These are phyloP conservation scores for Corylus americana DNA, from an alignment of 306 rosid species.

Conservation along the genomic window DNA sequence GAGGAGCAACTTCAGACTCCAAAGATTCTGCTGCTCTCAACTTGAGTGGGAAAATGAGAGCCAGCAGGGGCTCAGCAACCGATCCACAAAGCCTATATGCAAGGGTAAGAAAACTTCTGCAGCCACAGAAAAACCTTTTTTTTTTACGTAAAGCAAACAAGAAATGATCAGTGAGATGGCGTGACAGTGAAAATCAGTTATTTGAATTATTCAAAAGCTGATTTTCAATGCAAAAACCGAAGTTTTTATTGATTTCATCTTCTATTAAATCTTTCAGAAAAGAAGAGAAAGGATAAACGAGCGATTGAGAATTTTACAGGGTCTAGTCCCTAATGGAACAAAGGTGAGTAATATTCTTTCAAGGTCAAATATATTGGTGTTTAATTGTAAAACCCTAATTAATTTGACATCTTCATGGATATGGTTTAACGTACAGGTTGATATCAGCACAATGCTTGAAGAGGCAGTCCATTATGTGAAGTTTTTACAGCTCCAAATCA, in stretches of 20 bases:
- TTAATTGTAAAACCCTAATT: background rate
- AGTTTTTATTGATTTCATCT: constrained; percentile 5
- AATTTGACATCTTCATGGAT: constrained; percentile 1
- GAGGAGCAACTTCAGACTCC: constrained; percentile 45
- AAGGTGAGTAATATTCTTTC: constrained; percentile 48
- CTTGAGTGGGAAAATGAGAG: constrained; percentile 64
- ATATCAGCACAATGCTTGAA: constrained; percentile 98
- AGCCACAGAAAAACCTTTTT: background rate
- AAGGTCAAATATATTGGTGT: too few species aligned
- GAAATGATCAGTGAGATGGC: too few species aligned
- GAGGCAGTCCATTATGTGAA: constrained; percentile 91
- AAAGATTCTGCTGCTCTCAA: constrained; percentile 40
- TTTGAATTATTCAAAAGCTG: too few species aligned
- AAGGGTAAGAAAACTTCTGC: constrained; percentile 52
- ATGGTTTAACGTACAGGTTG: constrained; percentile 51
- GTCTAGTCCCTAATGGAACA: constrained; percentile 89
- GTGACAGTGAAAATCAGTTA: too few species aligned
- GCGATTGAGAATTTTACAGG: constrained; percentile 69
- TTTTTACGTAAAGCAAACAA: too few species aligned
- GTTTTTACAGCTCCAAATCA: constrained; percentile 88
- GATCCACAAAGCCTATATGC: constrained; percentile 98
- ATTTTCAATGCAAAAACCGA: too few species aligned
- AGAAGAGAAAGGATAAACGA: constrained; percentile 92
- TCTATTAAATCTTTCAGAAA: constrained; percentile 54
- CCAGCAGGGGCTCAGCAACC: constrained; percentile 87